Evolutionary conservation across 2,329 filamentous ascomycete genomes (phyloP), one percentile per base, ranked within the genome.

Genomic region (Blastomyces parvus): DNA sequence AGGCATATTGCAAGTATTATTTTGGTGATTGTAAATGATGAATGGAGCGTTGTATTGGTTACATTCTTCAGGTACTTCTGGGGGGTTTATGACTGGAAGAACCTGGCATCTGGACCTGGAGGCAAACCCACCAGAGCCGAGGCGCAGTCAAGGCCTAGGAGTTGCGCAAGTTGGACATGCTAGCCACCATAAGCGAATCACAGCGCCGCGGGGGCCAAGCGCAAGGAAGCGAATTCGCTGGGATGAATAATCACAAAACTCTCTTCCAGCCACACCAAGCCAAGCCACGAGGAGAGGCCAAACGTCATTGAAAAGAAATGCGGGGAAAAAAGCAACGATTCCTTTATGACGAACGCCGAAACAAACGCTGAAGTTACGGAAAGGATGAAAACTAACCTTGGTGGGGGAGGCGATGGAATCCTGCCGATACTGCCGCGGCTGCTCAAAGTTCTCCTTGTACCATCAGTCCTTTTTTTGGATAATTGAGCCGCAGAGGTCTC

Each of bases 351-450:
- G 25, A 58, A 61, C 13, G 53, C 36, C 50, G 46, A n/a, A 25
- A 57, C 46, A 58, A 55, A 38, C 36, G 2, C 17, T 8, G 42
- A 60, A 64, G 36, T 40, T 19, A 59, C 17, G n/a, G 14, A 57
- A 38, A 13, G n/a, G 57, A 53, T 48, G 33, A 57, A 46, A 46
- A 64, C 36, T 40, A 55, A 78, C 76, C 72, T 75, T 9, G 76
- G 76, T 3, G 76, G 76, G 19, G 76, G 76, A 22, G 76, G 76
- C 14, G 76, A 78, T 9, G 69, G 69, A 2, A 71, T 70, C 60
- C 55, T 71, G 53, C 66, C 70, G 9, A 67, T 64, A 25, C 56
- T 46, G n/a, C n/a, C n/a, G 60, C 50, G 70, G 48, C 59, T 53
- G 61, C 62, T 59, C 63, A 70, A 64, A 42, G 63, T 66, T 70